Conservation (phyloP, 192 early-diverging fungal genomes). For the Glomus cerebriforme region DNA sequence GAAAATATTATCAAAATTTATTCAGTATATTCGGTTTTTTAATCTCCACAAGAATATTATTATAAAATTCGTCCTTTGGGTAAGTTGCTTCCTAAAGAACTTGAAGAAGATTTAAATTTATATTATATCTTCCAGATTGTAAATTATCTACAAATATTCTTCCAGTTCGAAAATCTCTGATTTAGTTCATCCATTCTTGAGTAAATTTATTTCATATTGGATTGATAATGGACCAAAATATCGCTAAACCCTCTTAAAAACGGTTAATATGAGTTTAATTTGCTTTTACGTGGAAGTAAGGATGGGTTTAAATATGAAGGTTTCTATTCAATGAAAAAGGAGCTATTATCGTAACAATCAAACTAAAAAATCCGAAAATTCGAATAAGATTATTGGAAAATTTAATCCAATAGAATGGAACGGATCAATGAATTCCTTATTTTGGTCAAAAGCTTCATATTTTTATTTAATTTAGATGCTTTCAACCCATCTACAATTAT, state of each 20-base stretch:
- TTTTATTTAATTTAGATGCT: neutral
- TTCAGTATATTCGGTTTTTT: constrained; percentile 17
- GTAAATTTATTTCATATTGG: constrained; percentile 24
- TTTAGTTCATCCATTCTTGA: neutral
- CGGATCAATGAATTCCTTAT: neutral
- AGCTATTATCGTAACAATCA: neutral
- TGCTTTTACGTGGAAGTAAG: constrained; percentile 17
- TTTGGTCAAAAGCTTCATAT: neutral
- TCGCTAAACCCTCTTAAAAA: too few species aligned
- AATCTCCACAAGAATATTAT: constrained; percentile 15
- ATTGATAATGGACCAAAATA: neutral
- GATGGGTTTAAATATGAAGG: constrained; percentile 8
- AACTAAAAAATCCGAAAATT: neutral
- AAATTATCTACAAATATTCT: neutral
- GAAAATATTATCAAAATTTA: neutral
- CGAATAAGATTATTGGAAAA: neutral
- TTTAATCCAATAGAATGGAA: constrained; percentile 8
- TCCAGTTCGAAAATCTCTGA: neutral
- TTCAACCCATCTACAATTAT: neutral
- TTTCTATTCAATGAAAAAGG: constrained; percentile 12
- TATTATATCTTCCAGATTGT: neutral
- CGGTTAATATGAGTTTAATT: neutral
- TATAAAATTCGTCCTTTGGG: constrained; percentile 1
- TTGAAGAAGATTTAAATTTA: neutral
- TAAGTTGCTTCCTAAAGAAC: constrained; percentile 13